Conservation (phyloP, 495 filamentous ascomycete species). For the Aspergillus diversus region DNA sequence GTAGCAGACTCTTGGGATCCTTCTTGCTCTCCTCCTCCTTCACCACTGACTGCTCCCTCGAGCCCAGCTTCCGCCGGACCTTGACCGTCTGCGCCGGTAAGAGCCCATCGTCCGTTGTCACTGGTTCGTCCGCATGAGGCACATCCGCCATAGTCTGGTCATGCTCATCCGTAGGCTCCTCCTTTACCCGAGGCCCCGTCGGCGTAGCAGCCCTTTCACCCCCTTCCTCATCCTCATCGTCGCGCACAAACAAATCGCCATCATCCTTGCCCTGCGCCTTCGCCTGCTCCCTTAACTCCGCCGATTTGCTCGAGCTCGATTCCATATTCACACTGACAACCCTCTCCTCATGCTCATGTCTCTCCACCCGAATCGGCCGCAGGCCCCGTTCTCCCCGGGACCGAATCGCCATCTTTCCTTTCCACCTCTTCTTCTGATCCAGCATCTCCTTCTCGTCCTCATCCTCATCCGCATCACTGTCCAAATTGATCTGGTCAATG, state of each 20-base stretch:
- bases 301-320: conserved; percentile 50
- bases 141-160: conserved; percentile 43
- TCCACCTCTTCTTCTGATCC: conserved; percentile 41
- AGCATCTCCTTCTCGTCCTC: conserved; percentile 22
- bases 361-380: conserved; percentile 52
- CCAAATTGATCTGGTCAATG: conserved; percentile 56
- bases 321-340: conserved; percentile 55
- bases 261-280: conserved; percentile 34
- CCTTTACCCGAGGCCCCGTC: conserved; percentile 39
- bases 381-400: conserved; percentile 33
- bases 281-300: conserved; percentile 44
- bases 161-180: conserved; percentile 48
- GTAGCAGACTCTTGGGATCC: conserved; percentile 43
- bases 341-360: conserved; percentile 56
- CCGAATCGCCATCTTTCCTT: conserved; percentile 15
- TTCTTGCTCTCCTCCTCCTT: conserved; percentile 18
- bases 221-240: conserved; percentile 26
- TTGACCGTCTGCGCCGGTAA: conserved; percentile 44
- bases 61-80: conserved; percentile 40
- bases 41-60: conserved; percentile 24
- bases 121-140: conserved; percentile 30
- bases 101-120: conserved; percentile 39
- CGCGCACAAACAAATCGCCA: conserved; percentile 36
- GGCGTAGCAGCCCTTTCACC: conserved; percentile 26
- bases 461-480: conserved; percentile 38